These are phyloP conservation scores for Crassisporium funariophilum DNA, from an alignment of 768 basidiomycete species.

Conservation along the genomic window DNA sequence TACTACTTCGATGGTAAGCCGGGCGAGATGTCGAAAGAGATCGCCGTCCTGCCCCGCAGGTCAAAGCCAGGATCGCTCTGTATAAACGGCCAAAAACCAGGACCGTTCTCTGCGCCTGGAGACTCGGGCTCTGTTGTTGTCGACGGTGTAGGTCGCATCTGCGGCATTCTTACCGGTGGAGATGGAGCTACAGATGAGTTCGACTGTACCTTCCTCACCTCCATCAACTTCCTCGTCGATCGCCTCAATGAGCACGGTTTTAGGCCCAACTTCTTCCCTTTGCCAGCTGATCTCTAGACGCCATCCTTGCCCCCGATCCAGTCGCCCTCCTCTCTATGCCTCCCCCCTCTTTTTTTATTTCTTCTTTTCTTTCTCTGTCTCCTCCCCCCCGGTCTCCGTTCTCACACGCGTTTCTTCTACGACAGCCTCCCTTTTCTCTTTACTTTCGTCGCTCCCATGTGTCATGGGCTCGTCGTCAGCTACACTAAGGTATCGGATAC, in stretches of 20 bases:
- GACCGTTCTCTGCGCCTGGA: slow-evolving; percentile 35
- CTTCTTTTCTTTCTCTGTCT: no score
- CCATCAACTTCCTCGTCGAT: slow-evolving; percentile 31
- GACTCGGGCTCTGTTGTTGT: slow-evolving; percentile 42
- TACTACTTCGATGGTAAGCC: slow-evolving; percentile 15
- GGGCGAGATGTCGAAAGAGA: slow-evolving; percentile 29
- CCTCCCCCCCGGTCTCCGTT: no score
- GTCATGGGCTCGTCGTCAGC: no score
- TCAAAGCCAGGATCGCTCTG: slow-evolving; percentile 25
- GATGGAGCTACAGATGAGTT: slow-evolving; percentile 18
- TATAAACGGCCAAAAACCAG: no score
- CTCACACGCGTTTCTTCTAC: no score
- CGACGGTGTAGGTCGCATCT: slow-evolving; percentile 32
- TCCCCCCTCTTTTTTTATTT: no score
- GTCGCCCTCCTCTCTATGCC: no score
- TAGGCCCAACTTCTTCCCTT: neutral
- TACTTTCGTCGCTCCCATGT: no score
- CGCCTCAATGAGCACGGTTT: slow-evolving; percentile 2
- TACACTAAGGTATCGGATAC: no score
- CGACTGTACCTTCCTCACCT: slow-evolving; percentile 40
- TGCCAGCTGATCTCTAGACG: no score
- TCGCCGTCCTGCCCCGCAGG: slow-evolving; percentile 29
- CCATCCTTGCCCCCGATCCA: no score
- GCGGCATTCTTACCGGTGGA: slow-evolving; percentile 38
- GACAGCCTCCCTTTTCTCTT: no score